These are phyloP conservation scores for Pseudogymnoascus sp. DNA, from an alignment of 2,329 filamentous ascomycete genomes.

Conservation along the genomic window DNA sequence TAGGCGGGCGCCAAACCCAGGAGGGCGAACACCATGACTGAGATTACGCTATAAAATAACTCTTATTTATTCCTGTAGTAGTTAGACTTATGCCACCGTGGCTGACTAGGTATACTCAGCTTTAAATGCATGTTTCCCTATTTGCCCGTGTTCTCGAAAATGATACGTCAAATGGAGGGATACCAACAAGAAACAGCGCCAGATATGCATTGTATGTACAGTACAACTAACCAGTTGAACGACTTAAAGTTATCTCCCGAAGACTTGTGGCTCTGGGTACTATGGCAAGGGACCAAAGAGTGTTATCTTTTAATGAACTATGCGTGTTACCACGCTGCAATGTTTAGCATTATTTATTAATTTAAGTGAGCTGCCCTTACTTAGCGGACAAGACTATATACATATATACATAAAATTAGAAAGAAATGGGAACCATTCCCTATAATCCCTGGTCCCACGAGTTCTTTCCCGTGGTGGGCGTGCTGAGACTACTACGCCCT, in stretches of 20 bases:
- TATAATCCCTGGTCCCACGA: not conserved
- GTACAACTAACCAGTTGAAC: not conserved
- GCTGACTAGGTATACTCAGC: not conserved
- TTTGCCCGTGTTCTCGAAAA: not conserved
- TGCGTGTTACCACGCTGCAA: not conserved
- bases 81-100: not conserved
- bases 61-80: not conserved
- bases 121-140: too few species aligned
- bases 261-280: not conserved
- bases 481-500: not conserved
- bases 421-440: not conserved
- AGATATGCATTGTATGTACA: not conserved
- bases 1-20: too few species aligned
- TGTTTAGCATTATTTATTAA: not conserved
- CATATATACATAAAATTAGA: not conserved
- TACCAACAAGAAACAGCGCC: not conserved
- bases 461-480: not conserved
- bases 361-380: not conserved
- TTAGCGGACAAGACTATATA: not conserved
- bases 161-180: not conserved
- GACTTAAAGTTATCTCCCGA: not conserved
- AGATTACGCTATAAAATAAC: not conserved
- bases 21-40: too few species aligned
- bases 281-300: not conserved
- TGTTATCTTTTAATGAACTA: not conserved